phyloP scores from a whole-genome alignment of 1,284 basidiomycete species.

The Fistulinella cinereoalba region DNA sequence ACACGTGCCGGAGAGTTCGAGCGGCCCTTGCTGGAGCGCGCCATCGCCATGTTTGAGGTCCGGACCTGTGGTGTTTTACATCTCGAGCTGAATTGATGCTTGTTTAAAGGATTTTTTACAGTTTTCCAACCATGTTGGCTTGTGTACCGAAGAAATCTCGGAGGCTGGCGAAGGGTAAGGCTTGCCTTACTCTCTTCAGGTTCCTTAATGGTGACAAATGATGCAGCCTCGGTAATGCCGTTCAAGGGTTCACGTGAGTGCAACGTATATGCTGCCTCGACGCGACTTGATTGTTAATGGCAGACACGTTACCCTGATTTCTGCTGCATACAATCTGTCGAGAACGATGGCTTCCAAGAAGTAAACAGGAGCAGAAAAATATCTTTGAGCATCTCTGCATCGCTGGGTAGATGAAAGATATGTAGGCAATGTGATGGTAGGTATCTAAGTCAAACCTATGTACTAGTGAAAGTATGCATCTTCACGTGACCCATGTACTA shows the following conservation, averaged over 20 bases:
- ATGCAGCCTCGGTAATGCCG: slow-evolving; percentile 77
- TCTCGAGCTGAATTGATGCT: neutral
- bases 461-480: neutral
- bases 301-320: slow-evolving; percentile 79
- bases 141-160: slow-evolving; percentile 84
- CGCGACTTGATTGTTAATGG: neutral
- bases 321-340: slow-evolving; percentile 78
- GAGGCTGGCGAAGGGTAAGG: slow-evolving; percentile 73
- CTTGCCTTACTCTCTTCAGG: neutral
- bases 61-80: slow-evolving; percentile 15
- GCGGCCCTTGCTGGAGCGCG: slow-evolving; percentile 58
- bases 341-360: slow-evolving; percentile 45
- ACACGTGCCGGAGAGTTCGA: slow-evolving; percentile 83
- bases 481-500: slow-evolving; percentile 13
- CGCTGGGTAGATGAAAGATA: too few relatives aligned
- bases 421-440: too few relatives aligned
- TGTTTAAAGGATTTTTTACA: slow-evolving; percentile 62
- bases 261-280: neutral
- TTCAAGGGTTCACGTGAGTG: slow-evolving; percentile 83
- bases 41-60: slow-evolving; percentile 83
- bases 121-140: slow-evolving; percentile 82
- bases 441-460: too few relatives aligned
- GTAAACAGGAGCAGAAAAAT: too few relatives aligned
- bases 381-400: too few relatives aligned
- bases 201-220: too few relatives aligned